Evolutionary conservation across 2,329 filamentous ascomycete genomes (phyloP), one percentile per base, ranked within the genome.

Genomic region (Diaporthe capsici): DNA sequence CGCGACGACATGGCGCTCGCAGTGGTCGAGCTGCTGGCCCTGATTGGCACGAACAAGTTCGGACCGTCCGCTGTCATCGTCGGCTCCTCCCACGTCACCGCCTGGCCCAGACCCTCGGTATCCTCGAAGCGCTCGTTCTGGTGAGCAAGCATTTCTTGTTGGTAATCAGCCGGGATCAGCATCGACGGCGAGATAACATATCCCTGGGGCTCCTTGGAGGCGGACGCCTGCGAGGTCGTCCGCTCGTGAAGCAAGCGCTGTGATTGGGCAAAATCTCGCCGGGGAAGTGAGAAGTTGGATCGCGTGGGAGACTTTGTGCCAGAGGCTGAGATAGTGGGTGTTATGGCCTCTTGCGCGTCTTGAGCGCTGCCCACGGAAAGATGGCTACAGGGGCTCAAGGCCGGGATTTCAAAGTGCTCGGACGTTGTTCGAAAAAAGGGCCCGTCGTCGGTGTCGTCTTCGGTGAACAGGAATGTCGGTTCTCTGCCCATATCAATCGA

Each of bases 101-200:
- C 79, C 60, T 83, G 80, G 15, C 82, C 81, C 20, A 83, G 80
- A 63, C 83, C 82, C 37, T 84, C 82, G 31, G 81, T 80, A 17
- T 82, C 79, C 28, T 84, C 82, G 65, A 79, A 77, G n/a, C 80
- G 77, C 42, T 82, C 79, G 15, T 79, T 78, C 72, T 87, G 86
- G 53, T 84, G 83, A 17, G 83, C 80, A 55, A 88, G 81, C 85
- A 91, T 88, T 78, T 91, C 87, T 76, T 88, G 86, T 71, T 89
- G 87, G 78, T 88, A 91, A 71, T 93, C 91, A 63, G 85, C 83
- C 17, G 91, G 91, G 72, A 93, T 91, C 68, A 93, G 85, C n/a
- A 93, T 85, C 4, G 90, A 90, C 0, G 91, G 91, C 10, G 91
- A 92, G 47, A 92, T 82, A 57, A 85, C 87, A 80, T 92, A 92